Evolutionary conservation across 129 eudicot genomes (phyloP), one percentile per base, ranked within the genome.

Genomic region (Flaveria linearis): DNA sequence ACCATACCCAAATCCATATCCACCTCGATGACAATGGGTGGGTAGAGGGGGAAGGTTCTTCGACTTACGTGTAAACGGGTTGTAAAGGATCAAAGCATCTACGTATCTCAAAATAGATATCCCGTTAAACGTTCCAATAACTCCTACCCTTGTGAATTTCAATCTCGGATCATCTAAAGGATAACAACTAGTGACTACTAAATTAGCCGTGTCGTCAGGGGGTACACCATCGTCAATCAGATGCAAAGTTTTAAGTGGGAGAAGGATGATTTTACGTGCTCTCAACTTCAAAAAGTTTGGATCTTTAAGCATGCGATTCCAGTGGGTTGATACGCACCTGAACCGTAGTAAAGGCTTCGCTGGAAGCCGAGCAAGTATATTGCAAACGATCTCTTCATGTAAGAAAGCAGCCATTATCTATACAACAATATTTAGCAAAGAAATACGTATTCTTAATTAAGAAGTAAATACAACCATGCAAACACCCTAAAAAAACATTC

Each of bases 101-200:
- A 1, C 4, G 4, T 7, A 3, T 25, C 9, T 15, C 60, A 74
- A 61, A 61, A 74, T 45, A 42, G 45, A 58, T 46, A 74, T 25
- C 26, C 70, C 70, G 4, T 74, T 74, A 17, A 60, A 22, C 4
- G 78, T 42, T 61, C 71, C 78, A 58, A 74, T 13, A 46, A 74
- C 25, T 6, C 7, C 8, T 8, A 16, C 14, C 25, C 5, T 25
- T 23, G 2, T 5, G 12, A 4, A 12, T 22, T 11, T 9, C 52
- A 10, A 33, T 5, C 5, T 7, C 0, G 39, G 39, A 33, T 7
- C 2, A 2, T 1, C 60, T 1, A 60, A 23, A 74, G 70, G 78
- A 26, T 25, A 45, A 13, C 53, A 13, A 41, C 12, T 14, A 9
- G 8, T 30, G 23, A 69, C 18, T 69, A 26, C 14, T 33, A 36